A percentile compares a stretch with the other conserved stretches of the same genome.
These are phyloP conservation scores for Volvox reticuliferus DNA, from an alignment of 139 green algal species.

Conservation along the genomic window DNA sequence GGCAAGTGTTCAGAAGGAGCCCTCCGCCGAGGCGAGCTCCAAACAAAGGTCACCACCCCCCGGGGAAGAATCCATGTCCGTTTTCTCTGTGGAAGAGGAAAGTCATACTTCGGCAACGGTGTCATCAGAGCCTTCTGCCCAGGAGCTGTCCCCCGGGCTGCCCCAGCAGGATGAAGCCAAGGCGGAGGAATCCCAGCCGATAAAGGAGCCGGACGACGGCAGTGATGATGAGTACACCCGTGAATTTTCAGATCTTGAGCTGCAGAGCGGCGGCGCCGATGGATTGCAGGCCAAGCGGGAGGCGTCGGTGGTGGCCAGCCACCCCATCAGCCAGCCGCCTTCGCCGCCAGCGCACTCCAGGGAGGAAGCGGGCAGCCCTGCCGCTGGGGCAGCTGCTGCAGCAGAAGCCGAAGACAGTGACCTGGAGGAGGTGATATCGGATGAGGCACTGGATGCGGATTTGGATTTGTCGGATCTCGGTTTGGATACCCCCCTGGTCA, in stretches of 20 bases:
- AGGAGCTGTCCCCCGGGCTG: background rate
- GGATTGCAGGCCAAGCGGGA: background rate
- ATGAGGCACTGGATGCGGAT: background rate
- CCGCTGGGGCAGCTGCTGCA: background rate
- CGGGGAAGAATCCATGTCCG: background rate
- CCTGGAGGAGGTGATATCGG: background rate
- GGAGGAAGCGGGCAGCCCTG: background rate
- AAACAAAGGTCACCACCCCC: background rate
- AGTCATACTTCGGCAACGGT: background rate
- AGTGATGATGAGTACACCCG: conserved; percentile 17
- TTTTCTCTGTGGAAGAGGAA: conserved; percentile 32
- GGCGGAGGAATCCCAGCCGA: background rate
- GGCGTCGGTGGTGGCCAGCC: background rate
- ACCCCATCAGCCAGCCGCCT: conserved; percentile 40
- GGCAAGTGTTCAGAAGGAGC: background rate
- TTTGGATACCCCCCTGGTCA: background rate
- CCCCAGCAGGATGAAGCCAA: background rate
- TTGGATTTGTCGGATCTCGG: conserved; percentile 9
- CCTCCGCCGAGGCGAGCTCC: background rate
- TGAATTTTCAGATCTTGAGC: conserved; percentile 2
- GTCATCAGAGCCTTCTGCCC: conserved; percentile 17
- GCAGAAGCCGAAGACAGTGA: background rate
- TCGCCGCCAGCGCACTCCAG: background rate
- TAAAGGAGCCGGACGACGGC: background rate
- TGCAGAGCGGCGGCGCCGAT: background rate